phyloP scores from a whole-genome alignment of 768 basidiomycete genomes.

The Kwoniella botswanensis region DNA sequence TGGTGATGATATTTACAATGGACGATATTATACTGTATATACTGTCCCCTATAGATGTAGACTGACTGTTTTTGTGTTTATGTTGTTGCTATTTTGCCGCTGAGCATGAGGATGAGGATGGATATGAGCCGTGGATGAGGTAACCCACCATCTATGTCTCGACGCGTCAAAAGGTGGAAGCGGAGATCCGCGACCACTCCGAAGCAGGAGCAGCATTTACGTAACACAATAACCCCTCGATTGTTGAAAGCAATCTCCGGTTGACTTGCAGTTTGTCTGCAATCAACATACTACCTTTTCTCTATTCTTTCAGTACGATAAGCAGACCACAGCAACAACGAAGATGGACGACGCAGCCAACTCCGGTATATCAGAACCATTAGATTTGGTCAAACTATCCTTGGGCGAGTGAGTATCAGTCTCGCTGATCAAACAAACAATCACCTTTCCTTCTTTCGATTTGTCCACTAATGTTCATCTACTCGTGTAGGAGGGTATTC shows the following conservation, averaged over 20 bases:
- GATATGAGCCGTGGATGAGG: slow-evolving; percentile 1
- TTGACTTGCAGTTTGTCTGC: no score
- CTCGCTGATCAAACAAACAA: no score
- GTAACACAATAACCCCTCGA: neutral
- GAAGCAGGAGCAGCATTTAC: neutral
- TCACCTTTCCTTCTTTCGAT: no score
- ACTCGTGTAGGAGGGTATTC: slow-evolving; percentile 71
- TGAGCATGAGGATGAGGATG: neutral
- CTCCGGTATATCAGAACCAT: slow-evolving; percentile 69
- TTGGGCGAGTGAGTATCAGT: slow-evolving; percentile 70
- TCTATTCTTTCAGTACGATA: no score
- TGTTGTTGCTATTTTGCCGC: slow-evolving; percentile 20
- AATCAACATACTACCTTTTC: no score
- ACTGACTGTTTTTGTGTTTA: slow-evolving; percentile 3
- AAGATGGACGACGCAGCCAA: slow-evolving; percentile 53
- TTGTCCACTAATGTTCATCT: no score
- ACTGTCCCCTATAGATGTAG: no score
- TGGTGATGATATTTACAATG: no score
- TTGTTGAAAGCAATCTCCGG: neutral
- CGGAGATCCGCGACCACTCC: neutral
- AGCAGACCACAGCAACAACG: neutral
- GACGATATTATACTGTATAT: no score
- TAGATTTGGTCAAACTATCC: slow-evolving; percentile 94
- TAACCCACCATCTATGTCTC: neutral
- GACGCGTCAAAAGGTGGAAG: slow-evolving; percentile 4